phyloP scores from a whole-genome alignment of 257 asterid genomes.

The Galeopsis tetrahit region DNA sequence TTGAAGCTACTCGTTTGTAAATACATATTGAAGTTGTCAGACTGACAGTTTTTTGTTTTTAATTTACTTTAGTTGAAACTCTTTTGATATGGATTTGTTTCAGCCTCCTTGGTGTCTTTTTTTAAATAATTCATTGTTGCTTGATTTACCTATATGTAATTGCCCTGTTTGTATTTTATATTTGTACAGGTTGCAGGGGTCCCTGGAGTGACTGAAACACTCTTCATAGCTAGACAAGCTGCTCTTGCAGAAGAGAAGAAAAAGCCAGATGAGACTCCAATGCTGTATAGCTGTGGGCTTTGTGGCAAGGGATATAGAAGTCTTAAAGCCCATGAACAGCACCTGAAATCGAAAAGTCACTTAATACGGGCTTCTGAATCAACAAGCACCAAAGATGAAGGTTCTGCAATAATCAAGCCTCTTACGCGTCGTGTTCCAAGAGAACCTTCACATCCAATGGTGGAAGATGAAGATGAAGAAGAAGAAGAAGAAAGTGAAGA shows the following conservation, averaged over 20 bases:
- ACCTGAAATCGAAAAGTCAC: constrained; percentile 81
- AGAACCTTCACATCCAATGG: constrained; percentile 44
- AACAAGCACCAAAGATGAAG: constrained; percentile 44
- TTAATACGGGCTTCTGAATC: constrained; percentile 58
- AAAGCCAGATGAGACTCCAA: constrained; percentile 64
- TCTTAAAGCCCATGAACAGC: constrained; percentile 86
- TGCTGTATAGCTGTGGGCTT: constrained; percentile 80
- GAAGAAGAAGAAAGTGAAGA: constrained; percentile 87
- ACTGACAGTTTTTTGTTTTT: neutral
- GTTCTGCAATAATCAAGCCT: constrained; percentile 68
- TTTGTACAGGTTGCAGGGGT: constrained; percentile 87
- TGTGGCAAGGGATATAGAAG: constrained; percentile 92
- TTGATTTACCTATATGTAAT: neutral
- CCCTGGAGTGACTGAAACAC: constrained; percentile 91
- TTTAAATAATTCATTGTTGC: neutral
- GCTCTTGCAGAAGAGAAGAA: constrained; percentile 74
- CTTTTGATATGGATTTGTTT: neutral
- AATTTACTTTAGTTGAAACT: neutral
- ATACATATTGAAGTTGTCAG: neutral
- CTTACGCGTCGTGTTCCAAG: constrained; percentile 49
- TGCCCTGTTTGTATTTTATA: neutral
- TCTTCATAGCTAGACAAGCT: constrained; percentile 78
- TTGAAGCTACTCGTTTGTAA: constrained; percentile 6
- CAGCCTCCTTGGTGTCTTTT: neutral
- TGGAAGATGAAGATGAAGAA: constrained; percentile 57